A percentile compares a stretch with the other conserved stretches of the same genome.
Conservation (phyloP, 768 basidiomycete species). For the Leccinellum luteum region DNA sequence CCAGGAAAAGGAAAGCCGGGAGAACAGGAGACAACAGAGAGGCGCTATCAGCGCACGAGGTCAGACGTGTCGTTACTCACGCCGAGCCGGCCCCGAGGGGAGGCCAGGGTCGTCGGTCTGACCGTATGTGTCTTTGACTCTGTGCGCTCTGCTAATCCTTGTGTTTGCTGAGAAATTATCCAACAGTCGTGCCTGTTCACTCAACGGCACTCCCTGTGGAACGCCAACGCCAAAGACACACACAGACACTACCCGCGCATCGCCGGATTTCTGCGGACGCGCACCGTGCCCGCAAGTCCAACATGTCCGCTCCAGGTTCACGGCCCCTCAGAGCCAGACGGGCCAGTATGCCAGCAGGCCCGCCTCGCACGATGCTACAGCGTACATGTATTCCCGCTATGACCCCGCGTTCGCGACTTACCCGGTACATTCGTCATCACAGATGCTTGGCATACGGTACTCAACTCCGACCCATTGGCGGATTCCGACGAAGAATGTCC, state of each 20-base stretch:
- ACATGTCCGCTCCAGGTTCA: conserved; percentile 18
- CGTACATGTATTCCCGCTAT: conserved; percentile 42
- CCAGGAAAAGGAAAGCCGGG: conserved; percentile 31
- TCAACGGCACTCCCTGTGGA: conserved; percentile 15
- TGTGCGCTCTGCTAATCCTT: neutral
- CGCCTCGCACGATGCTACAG: conserved; percentile 58
- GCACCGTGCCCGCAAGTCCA: conserved; percentile 25
- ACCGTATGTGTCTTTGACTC: conserved; percentile 28
- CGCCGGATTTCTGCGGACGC: conserved; percentile 27
- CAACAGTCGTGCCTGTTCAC: conserved; percentile 21
- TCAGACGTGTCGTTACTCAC: conserved; percentile 8
- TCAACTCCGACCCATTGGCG: conserved; percentile 64
- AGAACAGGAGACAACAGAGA: conserved; percentile 12
- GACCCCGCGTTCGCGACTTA: conserved; percentile 2
- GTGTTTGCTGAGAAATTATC: conserved; percentile 10
- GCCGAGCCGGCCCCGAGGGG: conserved; percentile 16
- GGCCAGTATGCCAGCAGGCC: conserved; percentile 25
- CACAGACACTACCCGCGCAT: conserved; percentile 19
- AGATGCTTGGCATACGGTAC: conserved; percentile 76
- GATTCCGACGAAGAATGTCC: conserved; percentile 73
- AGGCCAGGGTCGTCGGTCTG: conserved; percentile 27
- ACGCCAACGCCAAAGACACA: conserved; percentile 25
- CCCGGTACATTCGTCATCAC: conserved; percentile 3
- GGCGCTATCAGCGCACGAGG: conserved; percentile 11
- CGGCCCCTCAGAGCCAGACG: conserved; percentile 27